These are phyloP conservation scores for Sporothrix dimorphospora DNA, from an alignment of 2,329 filamentous ascomycete species.

Conservation along the genomic window DNA sequence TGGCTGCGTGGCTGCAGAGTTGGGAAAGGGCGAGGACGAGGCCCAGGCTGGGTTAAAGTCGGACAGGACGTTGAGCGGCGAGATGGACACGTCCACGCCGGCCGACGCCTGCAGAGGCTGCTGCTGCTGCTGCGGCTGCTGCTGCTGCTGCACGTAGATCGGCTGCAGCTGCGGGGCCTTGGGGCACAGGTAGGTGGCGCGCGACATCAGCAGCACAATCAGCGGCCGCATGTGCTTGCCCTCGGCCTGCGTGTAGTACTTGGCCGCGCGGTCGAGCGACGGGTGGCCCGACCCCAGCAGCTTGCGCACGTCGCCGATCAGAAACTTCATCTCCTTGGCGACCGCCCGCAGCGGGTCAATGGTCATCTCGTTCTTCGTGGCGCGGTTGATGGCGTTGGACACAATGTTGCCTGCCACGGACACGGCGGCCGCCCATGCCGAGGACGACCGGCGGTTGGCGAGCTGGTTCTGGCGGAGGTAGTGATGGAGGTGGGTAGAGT, in stretches of 20 bases:
- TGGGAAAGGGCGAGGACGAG: slow-evolving; percentile 12
- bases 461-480: slow-evolving; percentile 16
- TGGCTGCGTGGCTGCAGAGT: neutral
- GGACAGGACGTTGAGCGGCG: slow-evolving; percentile 63
- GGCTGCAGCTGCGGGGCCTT: slow-evolving; percentile 47
- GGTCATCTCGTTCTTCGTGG: slow-evolving; percentile 67
- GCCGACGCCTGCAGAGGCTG: slow-evolving; percentile 49
- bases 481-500: neutral
- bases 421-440: slow-evolving; percentile 77
- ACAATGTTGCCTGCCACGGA: slow-evolving; percentile 72
- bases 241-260: slow-evolving; percentile 97
- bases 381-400: slow-evolving; percentile 65
- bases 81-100: slow-evolving; percentile 59
- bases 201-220: slow-evolving; percentile 94
- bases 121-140: slow-evolving; percentile 35
- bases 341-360: slow-evolving; percentile 89
- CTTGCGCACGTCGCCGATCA: slow-evolving; percentile 91
- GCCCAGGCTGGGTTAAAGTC: slow-evolving; percentile 75
- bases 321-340: slow-evolving; percentile 93
- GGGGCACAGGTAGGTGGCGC: slow-evolving; percentile 81
- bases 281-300: slow-evolving; percentile 94
- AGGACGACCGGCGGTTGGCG: slow-evolving; percentile 43
- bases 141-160: neutral
- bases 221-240: slow-evolving; percentile 95
- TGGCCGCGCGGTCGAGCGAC: slow-evolving; percentile 89